Percentiles rank a stretch among this genome's conserved stretches.
Conservation (phyloP, 306 rosid species). For the Datisca glomerata region DNA sequence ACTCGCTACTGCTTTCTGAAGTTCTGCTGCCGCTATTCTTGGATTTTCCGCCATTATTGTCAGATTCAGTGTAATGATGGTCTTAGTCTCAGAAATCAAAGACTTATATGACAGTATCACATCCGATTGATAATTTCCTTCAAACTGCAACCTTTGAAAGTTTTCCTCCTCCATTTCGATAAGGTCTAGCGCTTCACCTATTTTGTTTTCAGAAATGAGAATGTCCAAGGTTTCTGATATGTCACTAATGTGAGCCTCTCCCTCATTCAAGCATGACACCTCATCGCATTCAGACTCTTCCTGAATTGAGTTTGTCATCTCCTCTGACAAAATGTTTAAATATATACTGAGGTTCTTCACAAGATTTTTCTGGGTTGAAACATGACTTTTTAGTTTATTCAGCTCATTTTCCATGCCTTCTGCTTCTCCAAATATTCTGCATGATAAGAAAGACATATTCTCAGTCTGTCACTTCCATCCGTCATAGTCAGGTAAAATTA, state of each 20-base stretch:
- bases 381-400: conserved; percentile 40
- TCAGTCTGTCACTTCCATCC: not conserved
- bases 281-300: conserved; percentile 16
- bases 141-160: conserved; percentile 26
- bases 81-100: conserved; percentile 41
- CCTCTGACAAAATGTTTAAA: conserved; percentile 29
- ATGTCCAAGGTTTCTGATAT: conserved; percentile 46
- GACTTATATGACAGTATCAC: conserved; percentile 23
- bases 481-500: not conserved
- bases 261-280: conserved; percentile 18
- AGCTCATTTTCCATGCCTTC: conserved; percentile 41
- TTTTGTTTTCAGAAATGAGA: conserved; percentile 39
- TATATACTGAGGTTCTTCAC: conserved; percentile 37
- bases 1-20: conserved; percentile 32
- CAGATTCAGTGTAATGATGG: conserved; percentile 20
- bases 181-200: conserved; percentile 45
- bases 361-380: conserved; percentile 36
- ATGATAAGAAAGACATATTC: conserved; percentile 6
- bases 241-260: conserved; percentile 32
- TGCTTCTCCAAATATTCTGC: conserved; percentile 52
- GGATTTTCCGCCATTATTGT: conserved; percentile 30
- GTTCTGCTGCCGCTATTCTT: conserved; percentile 32
- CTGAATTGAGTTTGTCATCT: conserved; percentile 14
- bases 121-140: conserved; percentile 13
- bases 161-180: conserved; percentile 42